These are phyloP conservation scores for Nemania serpens DNA, from an alignment of 2,329 filamentous ascomycete genomes.

Conservation along the genomic window DNA sequence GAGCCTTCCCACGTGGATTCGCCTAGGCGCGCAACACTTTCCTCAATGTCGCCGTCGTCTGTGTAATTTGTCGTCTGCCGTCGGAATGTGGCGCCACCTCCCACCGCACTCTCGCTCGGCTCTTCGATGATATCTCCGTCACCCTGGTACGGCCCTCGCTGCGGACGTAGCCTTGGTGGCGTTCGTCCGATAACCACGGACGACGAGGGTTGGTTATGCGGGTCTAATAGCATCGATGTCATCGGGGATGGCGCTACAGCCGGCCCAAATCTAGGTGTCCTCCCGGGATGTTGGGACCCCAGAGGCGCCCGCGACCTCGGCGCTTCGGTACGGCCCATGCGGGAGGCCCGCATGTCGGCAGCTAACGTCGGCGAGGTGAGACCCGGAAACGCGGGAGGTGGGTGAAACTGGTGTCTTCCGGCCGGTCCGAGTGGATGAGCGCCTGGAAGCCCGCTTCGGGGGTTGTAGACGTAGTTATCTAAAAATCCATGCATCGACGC, in stretches of 20 bases:
- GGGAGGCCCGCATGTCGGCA: slow-evolving; percentile 60
- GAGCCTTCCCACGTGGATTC: slow-evolving; percentile 66
- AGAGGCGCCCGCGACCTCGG: slow-evolving; percentile 48
- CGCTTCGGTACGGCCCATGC: slow-evolving; percentile 52
- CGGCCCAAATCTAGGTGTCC: slow-evolving; percentile 52
- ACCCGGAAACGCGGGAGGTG: slow-evolving; percentile 75
- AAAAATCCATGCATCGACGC: slow-evolving; percentile 94
- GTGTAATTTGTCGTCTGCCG: slow-evolving; percentile 52
- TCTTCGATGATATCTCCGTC: slow-evolving; percentile 62
- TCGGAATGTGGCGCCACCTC: slow-evolving; percentile 44
- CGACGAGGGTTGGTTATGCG: slow-evolving; percentile 71
- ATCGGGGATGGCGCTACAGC: slow-evolving; percentile 64
- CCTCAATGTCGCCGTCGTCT: slow-evolving; percentile 64
- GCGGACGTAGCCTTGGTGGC: slow-evolving; percentile 51
- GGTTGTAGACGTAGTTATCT: slow-evolving; percentile 84
- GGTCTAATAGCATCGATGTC: slow-evolving; percentile 74
- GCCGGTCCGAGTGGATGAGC: slow-evolving; percentile 58
- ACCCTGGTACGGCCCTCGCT: slow-evolving; percentile 51
- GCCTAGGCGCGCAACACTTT: slow-evolving; percentile 55
- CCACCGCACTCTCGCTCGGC: slow-evolving; percentile 51
- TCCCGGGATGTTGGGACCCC: slow-evolving; percentile 42
- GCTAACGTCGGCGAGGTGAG: slow-evolving; percentile 66
- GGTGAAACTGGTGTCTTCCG: slow-evolving; percentile 67
- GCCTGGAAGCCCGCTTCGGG: slow-evolving; percentile 67
- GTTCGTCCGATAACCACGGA: slow-evolving; percentile 52